Evolutionary conservation across 129 eudicot genomes (phyloP).

Genomic region (Kitagawia praeruptora): DNA sequence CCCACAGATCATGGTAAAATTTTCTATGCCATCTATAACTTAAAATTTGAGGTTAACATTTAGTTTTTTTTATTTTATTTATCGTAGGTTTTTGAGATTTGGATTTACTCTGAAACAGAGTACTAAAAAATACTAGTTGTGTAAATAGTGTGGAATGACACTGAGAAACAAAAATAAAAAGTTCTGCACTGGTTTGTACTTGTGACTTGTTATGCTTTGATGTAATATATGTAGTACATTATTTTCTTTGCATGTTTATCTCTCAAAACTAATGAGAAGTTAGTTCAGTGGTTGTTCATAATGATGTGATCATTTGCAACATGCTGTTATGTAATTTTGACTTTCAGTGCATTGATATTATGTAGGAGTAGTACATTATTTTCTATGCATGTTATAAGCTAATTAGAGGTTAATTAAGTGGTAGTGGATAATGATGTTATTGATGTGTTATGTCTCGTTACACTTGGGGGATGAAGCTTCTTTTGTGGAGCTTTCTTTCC

Average conservation of each 20-base stretch:
- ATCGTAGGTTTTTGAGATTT: neutral
- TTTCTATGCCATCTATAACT: neutral
- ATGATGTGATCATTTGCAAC: neutral
- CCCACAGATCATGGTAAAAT: neutral
- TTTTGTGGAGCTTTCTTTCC: neutral
- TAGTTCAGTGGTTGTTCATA: neutral
- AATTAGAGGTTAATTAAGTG: neutral
- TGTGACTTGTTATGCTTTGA: neutral
- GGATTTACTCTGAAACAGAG: neutral
- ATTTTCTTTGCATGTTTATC: neutral
- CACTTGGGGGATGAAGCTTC: neutral
- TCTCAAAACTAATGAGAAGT: neutral
- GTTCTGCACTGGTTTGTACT: neutral
- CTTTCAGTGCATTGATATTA: neutral
- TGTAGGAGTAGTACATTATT: neutral
- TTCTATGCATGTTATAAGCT: neutral
- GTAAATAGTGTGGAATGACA: neutral
- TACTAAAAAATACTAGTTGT: neutral
- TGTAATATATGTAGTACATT: neutral
- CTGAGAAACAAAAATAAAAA: neutral
- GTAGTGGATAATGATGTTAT: neutral
- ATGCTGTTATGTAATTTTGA: neutral
- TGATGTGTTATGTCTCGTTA: neutral
- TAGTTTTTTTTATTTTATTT: too few relatives aligned
- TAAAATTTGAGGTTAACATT: neutral